Evolutionary conservation across 495 filamentous ascomycete genomes (phyloP), one percentile per base, ranked within the genome.

Genomic region (Penicillium taxi): DNA sequence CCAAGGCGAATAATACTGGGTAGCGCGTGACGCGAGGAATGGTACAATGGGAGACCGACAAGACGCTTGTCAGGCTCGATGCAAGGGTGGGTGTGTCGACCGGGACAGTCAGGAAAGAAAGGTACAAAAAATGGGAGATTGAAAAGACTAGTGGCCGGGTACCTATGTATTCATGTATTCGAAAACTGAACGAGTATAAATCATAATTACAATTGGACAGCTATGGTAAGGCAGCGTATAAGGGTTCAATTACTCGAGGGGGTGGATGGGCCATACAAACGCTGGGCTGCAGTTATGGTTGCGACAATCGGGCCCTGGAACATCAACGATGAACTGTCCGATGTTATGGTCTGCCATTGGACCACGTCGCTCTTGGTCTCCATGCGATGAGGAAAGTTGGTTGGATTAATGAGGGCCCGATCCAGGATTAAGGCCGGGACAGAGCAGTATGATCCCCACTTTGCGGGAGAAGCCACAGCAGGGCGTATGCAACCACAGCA

Each of bases 201-300:
- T 44, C 41, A 45, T 54, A 35, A 35, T 39, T 35, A 41, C 41
- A 39, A 56, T 56, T 58, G 47, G 48, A 57, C 39, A 26, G 42
- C 38, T 38, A 62, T 54, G 32, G 54, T 48, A 50, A 66, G 60
- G 60, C 63, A 53, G 54, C 63, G 63, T 64, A 64, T 64, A 55
- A 61, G 56, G 52, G 52, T 55, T 52, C 52, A 44, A 47, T 47
- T 47, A 31, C 38, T 32, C 48, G 43, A 53, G 52, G 55, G 9
- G 59, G 52, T 39, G 44, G 44, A 52, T 55, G 50, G 58, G 6
- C 44, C 53, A 37, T 39, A 41, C 41, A 42, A 45, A 39, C n/a
- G n/a, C n/a, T n/a, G 36, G 43, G 47, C 46, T 56, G 42, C 53
- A 53, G 39, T 48, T n/a, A 16, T 14, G 9, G 36, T 48, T 35